Percentiles rank a stretch among this genome's conserved stretches.
These are phyloP conservation scores for Eucalyptus camaldulensis DNA, from an alignment of 345 rosid species.

Conservation along the genomic window DNA sequence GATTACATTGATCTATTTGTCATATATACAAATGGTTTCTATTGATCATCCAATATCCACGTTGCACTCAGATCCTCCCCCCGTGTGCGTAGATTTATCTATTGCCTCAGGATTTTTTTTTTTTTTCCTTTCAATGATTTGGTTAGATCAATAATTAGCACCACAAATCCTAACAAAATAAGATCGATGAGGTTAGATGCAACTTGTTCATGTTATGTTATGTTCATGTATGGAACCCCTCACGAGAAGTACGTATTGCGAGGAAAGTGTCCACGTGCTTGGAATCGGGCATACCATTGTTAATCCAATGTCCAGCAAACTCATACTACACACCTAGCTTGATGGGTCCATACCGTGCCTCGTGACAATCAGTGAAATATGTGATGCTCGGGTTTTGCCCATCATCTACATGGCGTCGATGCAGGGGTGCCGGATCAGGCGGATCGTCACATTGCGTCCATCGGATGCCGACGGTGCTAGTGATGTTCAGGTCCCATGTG, in stretches of 20 bases:
- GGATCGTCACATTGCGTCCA: background rate
- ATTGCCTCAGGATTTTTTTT: background rate
- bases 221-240: fast-evolving
- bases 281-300: background rate
- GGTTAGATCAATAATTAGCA: background rate
- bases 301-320: background rate
- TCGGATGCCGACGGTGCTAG: background rate
- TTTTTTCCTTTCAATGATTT: background rate
- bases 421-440: background rate
- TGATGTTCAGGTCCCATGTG: background rate
- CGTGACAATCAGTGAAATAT: background rate
- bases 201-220: background rate
- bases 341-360: background rate
- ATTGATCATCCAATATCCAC: background rate
- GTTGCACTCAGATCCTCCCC: background rate
- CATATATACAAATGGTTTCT: background rate
- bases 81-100: background rate
- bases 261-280: background rate
- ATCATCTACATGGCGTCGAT: background rate
- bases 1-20: background rate
- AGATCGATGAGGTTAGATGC: background rate
- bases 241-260: fast-evolving
- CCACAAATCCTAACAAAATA: background rate
- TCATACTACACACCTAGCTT: background rate
- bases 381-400: background rate